Percentiles rank a stretch among this genome's conserved stretches.
These are phyloP conservation scores for Thelonectria olida DNA, from an alignment of 2,329 filamentous ascomycete genomes.

Conservation along the genomic window DNA sequence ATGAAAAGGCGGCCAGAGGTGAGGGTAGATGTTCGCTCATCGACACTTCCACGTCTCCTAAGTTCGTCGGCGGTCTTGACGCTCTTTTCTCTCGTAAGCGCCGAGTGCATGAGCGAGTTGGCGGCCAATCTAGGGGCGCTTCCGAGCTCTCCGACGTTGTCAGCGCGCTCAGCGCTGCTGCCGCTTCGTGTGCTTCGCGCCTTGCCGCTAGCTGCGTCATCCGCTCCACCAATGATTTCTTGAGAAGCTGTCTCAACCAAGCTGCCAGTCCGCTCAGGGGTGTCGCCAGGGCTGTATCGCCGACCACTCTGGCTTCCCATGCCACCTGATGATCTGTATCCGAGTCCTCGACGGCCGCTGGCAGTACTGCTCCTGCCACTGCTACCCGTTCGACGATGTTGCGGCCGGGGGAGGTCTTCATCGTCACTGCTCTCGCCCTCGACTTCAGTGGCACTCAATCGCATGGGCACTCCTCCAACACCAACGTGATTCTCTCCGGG, in stretches of 20 bases:
- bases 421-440: conserved; percentile 87
- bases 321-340: conserved; percentile 62
- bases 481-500: conserved; percentile 79
- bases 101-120: conserved; percentile 67
- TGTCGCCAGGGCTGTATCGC: conserved; percentile 63
- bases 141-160: conserved; percentile 66
- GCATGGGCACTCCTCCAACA: conserved; percentile 84
- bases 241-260: conserved; percentile 56
- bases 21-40: conserved; percentile 82
- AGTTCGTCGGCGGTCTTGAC: conserved; percentile 76
- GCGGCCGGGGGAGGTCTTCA: conserved; percentile 66
- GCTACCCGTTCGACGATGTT: conserved; percentile 78
- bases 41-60: conserved; percentile 80
- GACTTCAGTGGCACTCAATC: conserved; percentile 94
- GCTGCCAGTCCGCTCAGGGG: conserved; percentile 64
- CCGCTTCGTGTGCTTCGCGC: conserved; percentile 63
- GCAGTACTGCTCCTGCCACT: conserved; percentile 77
- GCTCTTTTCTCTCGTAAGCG: conserved; percentile 71
- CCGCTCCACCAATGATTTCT: conserved; percentile 34
- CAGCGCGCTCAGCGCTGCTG: conserved; percentile 69
- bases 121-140: conserved; percentile 61
- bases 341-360: conserved; percentile 59
- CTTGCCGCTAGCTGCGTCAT: conserved; percentile 57
- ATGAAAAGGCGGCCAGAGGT: conserved; percentile 80
- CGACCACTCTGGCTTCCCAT: conserved; percentile 51